Conservation (phyloP, 176 grass and related monocot species). For the Juncus effusus region DNA sequence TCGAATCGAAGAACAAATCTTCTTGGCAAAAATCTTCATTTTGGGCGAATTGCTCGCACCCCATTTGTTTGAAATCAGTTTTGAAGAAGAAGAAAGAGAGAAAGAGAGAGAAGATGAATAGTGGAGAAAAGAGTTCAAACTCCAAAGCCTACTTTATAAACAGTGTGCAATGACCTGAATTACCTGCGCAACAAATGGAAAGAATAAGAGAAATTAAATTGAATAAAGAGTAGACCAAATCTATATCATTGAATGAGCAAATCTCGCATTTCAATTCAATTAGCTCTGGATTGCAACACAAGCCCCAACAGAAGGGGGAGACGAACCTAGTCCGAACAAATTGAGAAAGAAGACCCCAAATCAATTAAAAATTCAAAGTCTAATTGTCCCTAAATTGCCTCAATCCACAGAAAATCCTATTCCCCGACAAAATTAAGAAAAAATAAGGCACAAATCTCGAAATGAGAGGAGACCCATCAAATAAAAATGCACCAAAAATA, state of each 20-base stretch:
- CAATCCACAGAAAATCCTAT: conserved; percentile 21
- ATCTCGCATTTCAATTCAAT: conserved; percentile 24
- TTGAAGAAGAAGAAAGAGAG: conserved; percentile 10
- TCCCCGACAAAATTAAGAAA: conserved; percentile 14
- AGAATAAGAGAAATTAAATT: neutral
- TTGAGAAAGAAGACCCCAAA: neutral
- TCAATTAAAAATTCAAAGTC: conserved; percentile 28
- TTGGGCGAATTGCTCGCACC: conserved; percentile 11
- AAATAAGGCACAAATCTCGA: conserved; percentile 9
- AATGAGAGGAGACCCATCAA: neutral
- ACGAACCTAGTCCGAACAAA: conserved; percentile 33
- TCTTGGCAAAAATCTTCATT: conserved; percentile 13
- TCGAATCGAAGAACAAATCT: conserved; percentile 34
- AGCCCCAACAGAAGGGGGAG: neutral
- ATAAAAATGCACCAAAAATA: conserved; percentile 11
- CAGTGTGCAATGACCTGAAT: conserved; percentile 26
- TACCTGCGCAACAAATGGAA: conserved; percentile 19
- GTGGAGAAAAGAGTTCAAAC: conserved; percentile 22
- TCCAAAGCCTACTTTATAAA: conserved; percentile 29
- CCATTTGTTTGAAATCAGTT: conserved; percentile 18
- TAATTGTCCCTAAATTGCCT: conserved; percentile 4
- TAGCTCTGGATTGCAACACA: conserved; percentile 25
- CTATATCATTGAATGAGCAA: conserved; percentile 24
- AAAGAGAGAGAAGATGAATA: conserved; percentile 17
- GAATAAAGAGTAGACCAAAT: conserved; percentile 25